Conservation (phyloP, 192 early-diverging fungal genomes). For the Ramicandelaber brevisporus region DNA sequence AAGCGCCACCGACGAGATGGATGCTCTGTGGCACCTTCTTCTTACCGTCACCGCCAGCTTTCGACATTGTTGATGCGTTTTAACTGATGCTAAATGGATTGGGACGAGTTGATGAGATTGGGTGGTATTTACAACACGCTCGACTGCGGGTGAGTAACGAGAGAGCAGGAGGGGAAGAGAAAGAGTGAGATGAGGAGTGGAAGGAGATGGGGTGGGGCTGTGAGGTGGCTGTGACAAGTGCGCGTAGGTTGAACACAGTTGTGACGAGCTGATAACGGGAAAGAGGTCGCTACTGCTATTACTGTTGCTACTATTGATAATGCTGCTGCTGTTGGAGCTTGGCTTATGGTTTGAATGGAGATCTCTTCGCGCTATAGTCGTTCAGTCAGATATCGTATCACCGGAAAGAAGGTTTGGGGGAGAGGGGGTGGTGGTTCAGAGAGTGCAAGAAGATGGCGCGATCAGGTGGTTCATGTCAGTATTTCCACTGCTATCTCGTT, state of each 20-base stretch:
- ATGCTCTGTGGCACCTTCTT: conserved; percentile 43
- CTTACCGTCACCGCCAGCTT: conserved; percentile 11
- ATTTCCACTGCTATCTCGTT: too few relatives aligned
- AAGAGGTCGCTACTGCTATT: conserved; percentile 1
- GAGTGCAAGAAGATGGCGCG: conserved; percentile 10
- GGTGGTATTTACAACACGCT: background rate
- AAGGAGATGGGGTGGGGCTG: background rate
- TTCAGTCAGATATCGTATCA: too few relatives aligned
- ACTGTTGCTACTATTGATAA: conserved; percentile 1
- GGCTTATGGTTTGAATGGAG: conserved; percentile 1
- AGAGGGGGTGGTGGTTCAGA: conserved; percentile 16
- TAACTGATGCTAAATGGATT: background rate
- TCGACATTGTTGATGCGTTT: conserved; percentile 1
- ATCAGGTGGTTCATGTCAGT: conserved; percentile 12
- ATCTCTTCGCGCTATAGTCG: background rate
- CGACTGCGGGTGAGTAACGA: background rate
- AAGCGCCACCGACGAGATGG: conserved; percentile 70
- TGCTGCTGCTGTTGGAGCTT: background rate
- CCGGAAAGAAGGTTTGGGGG: conserved; percentile 7
- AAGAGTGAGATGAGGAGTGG: background rate
- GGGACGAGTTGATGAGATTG: background rate
- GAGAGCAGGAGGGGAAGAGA: background rate
- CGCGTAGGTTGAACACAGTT: conserved; percentile 1
- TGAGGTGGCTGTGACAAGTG: conserved; percentile 1
- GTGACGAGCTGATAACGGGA: conserved; percentile 1